Evolutionary conservation across 495 filamentous ascomycete species (phyloP).

Genomic region (Talaromyces ruber): DNA sequence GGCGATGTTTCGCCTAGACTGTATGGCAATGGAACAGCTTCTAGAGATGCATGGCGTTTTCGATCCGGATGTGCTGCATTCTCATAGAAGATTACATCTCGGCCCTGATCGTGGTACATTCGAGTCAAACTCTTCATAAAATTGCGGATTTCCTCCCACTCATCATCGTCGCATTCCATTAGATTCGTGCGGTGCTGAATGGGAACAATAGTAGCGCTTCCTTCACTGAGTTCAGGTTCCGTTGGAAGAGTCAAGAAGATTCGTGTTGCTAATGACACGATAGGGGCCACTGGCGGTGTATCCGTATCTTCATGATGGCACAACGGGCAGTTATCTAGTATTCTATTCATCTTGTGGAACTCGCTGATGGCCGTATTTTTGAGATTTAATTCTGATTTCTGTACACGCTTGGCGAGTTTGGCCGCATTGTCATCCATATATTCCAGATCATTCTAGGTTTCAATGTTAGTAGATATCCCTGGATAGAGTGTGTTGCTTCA

Average conservation of each 20-base stretch:
- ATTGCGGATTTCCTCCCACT: conserved; percentile 98
- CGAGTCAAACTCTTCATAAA: conserved; percentile 97
- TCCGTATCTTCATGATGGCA: conserved; percentile 88
- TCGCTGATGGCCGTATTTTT: conserved; percentile 83
- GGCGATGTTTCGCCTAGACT: conserved; percentile 83
- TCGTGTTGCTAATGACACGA: conserved; percentile 82
- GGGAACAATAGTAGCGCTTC: conserved; percentile 80
- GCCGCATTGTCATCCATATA: conserved; percentile 96
- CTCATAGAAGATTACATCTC: conserved; percentile 94
- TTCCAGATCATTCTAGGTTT: conserved; percentile 67
- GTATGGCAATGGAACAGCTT: conserved; percentile 79
- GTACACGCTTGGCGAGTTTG: conserved; percentile 82
- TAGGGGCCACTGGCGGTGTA: conserved; percentile 75
- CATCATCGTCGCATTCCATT: conserved; percentile 95
- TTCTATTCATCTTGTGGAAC: conserved; percentile 81
- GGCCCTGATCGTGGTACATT: conserved; percentile 84
- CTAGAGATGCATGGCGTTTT: conserved; percentile 77
- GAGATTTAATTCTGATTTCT: conserved; percentile 80
- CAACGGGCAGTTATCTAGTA: conserved; percentile 81
- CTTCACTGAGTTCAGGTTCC: conserved; percentile 75
- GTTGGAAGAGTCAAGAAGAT: conserved; percentile 86
- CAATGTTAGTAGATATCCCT: conserved; percentile 19
- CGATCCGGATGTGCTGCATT: conserved; percentile 78
- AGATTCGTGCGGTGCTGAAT: conserved; percentile 85
- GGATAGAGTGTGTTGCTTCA: neutral